Conservation (phyloP, 2,329 filamentous ascomycete species). For the Colletotrichum eleusines region DNA sequence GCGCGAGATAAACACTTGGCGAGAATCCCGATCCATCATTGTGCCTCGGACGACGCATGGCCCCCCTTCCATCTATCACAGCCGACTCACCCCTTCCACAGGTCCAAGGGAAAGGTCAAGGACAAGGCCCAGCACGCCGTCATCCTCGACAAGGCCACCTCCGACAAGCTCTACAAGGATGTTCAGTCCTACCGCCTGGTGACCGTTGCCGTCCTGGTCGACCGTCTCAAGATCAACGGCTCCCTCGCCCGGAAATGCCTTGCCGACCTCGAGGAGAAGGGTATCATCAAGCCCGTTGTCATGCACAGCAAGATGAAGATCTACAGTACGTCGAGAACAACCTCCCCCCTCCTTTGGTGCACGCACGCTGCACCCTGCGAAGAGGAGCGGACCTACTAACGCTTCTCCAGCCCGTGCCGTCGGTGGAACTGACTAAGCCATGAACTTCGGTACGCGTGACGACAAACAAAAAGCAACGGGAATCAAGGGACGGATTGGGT, state of each 20-base stretch:
- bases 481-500: constrained; percentile 38
- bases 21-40: constrained; percentile 24
- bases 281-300: constrained; percentile 97
- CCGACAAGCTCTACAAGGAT: constrained; percentile 99
- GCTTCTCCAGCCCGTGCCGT: constrained; percentile 68
- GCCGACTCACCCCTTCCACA: constrained; percentile 35
- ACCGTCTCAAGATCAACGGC: constrained; percentile 99
- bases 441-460: constrained; percentile 38
- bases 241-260: constrained; percentile 92
- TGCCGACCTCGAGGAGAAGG: constrained; percentile 95
- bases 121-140: constrained; percentile 99
- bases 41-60: constrained; percentile 3
- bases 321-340: constrained; percentile 77
- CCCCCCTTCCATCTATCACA: constrained; percentile 11
- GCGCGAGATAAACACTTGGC: constrained; percentile 5
- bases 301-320: constrained; percentile 98
- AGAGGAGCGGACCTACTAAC: constrained; percentile 46
- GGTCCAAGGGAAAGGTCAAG: constrained; percentile 82
- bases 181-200: constrained; percentile 99
- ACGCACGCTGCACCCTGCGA: no score
- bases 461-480: constrained; percentile 38
- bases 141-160: constrained; percentile 97
- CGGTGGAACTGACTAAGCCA: constrained; percentile 61
- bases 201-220: constrained; percentile 97
- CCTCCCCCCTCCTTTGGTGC: not conserved